phyloP scores from a whole-genome alignment of 2,329 filamentous ascomycete species.

The Hypoxylon sp. region DNA sequence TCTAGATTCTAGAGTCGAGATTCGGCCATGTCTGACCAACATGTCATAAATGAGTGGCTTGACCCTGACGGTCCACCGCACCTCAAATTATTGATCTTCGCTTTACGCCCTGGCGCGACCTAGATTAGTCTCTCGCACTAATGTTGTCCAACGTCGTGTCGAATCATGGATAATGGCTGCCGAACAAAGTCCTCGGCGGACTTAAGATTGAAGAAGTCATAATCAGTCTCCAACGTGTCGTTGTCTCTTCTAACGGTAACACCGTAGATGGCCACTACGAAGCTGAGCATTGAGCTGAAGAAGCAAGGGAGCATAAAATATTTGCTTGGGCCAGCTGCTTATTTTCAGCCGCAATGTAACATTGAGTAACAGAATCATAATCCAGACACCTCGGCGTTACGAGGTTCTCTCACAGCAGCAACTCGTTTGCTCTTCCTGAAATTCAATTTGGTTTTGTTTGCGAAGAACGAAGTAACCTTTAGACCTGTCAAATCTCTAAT shows the following conservation, averaged over 20 bases:
- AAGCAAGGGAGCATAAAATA: constrained; percentile 21
- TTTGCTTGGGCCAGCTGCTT: constrained; percentile 15
- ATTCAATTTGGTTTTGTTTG: constrained; percentile 24
- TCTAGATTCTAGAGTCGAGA: neutral
- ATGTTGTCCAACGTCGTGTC: constrained; percentile 8
- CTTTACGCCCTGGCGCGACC: constrained; percentile 1
- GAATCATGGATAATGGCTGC: constrained; percentile 2
- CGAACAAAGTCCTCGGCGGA: constrained; percentile 5
- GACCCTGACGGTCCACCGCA: constrained; percentile 9
- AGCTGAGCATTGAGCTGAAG: constrained; percentile 30
- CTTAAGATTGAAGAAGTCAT: neutral
- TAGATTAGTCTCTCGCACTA: constrained; percentile 24
- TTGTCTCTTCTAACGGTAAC: constrained; percentile 3
- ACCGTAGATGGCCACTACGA: constrained; percentile 1
- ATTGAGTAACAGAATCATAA: constrained; percentile 3
- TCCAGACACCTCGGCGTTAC: constrained; percentile 9
- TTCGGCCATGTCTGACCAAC: constrained; percentile 3
- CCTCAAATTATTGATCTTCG: constrained; percentile 17
- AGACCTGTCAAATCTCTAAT: constrained; percentile 21
- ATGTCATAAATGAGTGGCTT: constrained; percentile 3
- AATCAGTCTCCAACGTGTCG: constrained; percentile 2
- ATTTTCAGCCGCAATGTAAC: constrained; percentile 41
- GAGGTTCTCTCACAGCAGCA: constrained; percentile 12
- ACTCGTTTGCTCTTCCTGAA: constrained; percentile 4
- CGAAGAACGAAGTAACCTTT: constrained; percentile 9